These are phyloP conservation scores for Monosporascus sp. DNA, from an alignment of 2,329 filamentous ascomycete species.

Conservation along the genomic window DNA sequence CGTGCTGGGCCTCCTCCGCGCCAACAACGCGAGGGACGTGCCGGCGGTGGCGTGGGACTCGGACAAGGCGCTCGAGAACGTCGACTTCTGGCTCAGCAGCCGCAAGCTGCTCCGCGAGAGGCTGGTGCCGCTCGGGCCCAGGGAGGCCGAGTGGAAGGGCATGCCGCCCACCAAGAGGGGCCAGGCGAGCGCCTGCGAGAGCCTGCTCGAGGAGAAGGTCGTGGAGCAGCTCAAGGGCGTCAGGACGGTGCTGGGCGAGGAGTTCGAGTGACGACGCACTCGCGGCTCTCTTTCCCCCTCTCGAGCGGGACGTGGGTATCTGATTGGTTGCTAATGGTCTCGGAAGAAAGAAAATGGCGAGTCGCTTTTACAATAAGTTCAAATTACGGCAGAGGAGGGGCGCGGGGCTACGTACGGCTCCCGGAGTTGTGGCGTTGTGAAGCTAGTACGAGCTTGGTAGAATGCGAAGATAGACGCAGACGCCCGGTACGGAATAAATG, in stretches of 20 bases:
- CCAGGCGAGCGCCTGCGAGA: conserved; percentile 47
- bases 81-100: conserved; percentile 74
- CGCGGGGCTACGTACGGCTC: too few species aligned
- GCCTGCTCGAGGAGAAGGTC: conserved; percentile 69
- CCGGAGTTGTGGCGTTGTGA: too few species aligned
- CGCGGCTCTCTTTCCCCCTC: too few species aligned
- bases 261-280: conserved; percentile 32
- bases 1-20: conserved; percentile 63
- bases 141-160: conserved; percentile 61
- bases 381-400: too few species aligned
- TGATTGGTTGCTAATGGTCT: too few species aligned
- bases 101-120: conserved; percentile 65
- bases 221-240: conserved; percentile 62
- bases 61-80: conserved; percentile 67
- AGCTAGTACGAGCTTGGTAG: too few species aligned
- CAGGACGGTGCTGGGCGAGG: conserved; percentile 49
- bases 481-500: too few species aligned
- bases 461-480: too few species aligned
- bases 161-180: conserved; percentile 26
- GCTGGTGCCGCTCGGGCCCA: conserved; percentile 66
- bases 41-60: conserved; percentile 72
- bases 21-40: conserved; percentile 65
- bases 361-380: too few species aligned
- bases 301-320: too few species aligned
- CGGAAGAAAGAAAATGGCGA: too few species aligned